Base-by-base conservation (phyloP, 768 basidiomycete species). In the Baorangia bicolor region DNA sequence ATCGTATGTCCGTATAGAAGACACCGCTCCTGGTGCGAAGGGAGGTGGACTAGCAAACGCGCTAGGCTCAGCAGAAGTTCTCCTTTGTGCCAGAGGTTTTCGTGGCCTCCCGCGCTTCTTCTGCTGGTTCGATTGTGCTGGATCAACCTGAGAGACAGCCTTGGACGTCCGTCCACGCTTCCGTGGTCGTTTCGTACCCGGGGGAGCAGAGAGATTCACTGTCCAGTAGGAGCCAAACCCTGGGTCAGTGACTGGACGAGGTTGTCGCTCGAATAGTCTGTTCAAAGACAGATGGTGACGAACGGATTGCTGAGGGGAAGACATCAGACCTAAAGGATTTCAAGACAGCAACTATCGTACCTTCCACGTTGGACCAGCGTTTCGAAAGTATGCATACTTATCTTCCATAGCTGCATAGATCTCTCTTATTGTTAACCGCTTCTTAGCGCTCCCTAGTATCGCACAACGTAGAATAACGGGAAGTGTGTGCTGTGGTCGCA, bases 211-310 rank as follows among this genome's bases (percentile, higher is more conserved):
- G 21, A 92, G 77, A 70, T 92, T 92, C n/a, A 92, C 90, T 34
- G 90, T 91, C 90, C 90, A 92, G 66, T 92, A 92, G 12, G 90
- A 92, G 21, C 90, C 90, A 68, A 91, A 90, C 16, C 90, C 90
- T 13, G 90, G 90, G 68, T 92, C 90, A 30, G 89, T 89, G 11
- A 88, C 87, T 9, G 90, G 90, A 47, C 90, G 81, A 20, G 87
- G 86, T 62, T 90, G 88, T 47, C 89, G 81, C 69, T 92, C 90
- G 64, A 92, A 92, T 5, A 92, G 73, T 34, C 88, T 82, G 71
- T 92, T 92, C 48, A 92, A 74, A 12, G 90, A 92, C 35, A 92
- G 77, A 71, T 92, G 90, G 58, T 92, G 90, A 54, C 90, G 81
- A 53, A 92, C 90, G 39, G 90, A 92, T 90, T 92, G 90, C 90